A percentile compares a stretch with the other conserved stretches of the same genome.
These are phyloP conservation scores for Seminavis robusta DNA, from an alignment of 108 stramenopile genomes.

Conservation along the genomic window DNA sequence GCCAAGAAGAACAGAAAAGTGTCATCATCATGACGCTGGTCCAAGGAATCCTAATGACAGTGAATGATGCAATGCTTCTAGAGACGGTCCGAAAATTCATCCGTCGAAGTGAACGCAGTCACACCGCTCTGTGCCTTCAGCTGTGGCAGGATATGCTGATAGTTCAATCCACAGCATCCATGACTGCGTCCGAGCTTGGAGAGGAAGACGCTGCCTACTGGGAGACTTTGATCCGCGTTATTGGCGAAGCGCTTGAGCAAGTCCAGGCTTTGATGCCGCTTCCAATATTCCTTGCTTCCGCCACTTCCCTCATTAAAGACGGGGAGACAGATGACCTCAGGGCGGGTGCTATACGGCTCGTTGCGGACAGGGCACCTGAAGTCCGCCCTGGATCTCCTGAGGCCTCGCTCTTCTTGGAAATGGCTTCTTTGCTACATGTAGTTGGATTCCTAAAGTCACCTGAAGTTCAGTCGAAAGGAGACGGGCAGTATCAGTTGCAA, in stretches of 20 bases:
- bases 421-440: too few relatives aligned
- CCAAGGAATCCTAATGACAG: neutral
- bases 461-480: too few relatives aligned
- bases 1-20: neutral
- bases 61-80: conserved; percentile 22
- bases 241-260: conserved; percentile 41
- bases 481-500: too few relatives aligned
- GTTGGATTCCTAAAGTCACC: too few relatives aligned
- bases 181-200: too few relatives aligned
- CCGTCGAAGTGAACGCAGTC: conserved; percentile 28
- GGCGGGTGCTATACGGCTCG: conserved; percentile 49
- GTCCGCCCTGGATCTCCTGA: conserved; percentile 47
- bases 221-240: conserved; percentile 36
- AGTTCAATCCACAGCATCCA: conserved; percentile 45
- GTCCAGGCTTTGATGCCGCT: conserved; percentile 63
- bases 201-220: conserved; percentile 29
- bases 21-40: neutral
- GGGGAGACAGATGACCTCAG: conserved; percentile 55
- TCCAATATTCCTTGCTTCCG: conserved; percentile 78
- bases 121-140: conserved; percentile 43
- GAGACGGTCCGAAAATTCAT: conserved; percentile 32
- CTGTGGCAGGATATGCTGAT: conserved; percentile 75
- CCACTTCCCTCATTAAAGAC: conserved; percentile 56
- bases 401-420: conserved; percentile 65
- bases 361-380: conserved; percentile 61